Base-by-base conservation (phyloP, 495 filamentous ascomycete species). In the Aspergillus leporis region DNA sequence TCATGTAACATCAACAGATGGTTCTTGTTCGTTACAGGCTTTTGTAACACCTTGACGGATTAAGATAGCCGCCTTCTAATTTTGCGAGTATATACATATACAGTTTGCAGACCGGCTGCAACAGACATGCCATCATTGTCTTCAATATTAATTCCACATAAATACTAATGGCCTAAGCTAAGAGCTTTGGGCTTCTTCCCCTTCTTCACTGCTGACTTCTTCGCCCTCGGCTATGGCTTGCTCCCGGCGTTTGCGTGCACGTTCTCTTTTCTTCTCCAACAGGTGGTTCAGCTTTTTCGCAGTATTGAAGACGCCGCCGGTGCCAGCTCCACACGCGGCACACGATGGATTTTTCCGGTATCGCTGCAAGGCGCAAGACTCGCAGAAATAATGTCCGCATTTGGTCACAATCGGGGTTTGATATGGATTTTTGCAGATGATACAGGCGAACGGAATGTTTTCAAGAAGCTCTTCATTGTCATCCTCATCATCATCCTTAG, bases 321-420 rank as follows among this genome's bases (percentile, higher is more conserved):
- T 97, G 2, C 90, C 88, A 8, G 84, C 81, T 1, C 91, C 88
- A 71, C 94, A 98, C 31, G 87, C 90, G 7, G 90, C 91, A 72
- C 95, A 98, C 3, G 82, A 81, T 12, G 91, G 92, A 61, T 88
- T 87, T 70, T 86, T 90, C 60, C 87, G 79, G 71, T 97, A 98
- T 55, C 91, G 72, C 65, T 89, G 81, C 61, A 98, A 74, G 34
- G 93, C 94, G 70, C 95, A 98, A 0, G 77, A 75, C 68, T 97
- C 89, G 71, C 94, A 98, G 61, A 98, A 98, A 66, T 97, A 98
- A 70, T 98, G 95, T 5, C 91, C 88, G 58, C 95, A 98, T 61
- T 90, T 89, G 32, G 94, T 98, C 13, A 93, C 77, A 19, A 98
- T 86, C 2, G 94, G 92, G 49, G 85, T 77, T 62, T 86, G 87